Evolutionary conservation across 2,329 filamentous ascomycete species (phyloP).

Genomic region (Claviceps quebecensis): DNA sequence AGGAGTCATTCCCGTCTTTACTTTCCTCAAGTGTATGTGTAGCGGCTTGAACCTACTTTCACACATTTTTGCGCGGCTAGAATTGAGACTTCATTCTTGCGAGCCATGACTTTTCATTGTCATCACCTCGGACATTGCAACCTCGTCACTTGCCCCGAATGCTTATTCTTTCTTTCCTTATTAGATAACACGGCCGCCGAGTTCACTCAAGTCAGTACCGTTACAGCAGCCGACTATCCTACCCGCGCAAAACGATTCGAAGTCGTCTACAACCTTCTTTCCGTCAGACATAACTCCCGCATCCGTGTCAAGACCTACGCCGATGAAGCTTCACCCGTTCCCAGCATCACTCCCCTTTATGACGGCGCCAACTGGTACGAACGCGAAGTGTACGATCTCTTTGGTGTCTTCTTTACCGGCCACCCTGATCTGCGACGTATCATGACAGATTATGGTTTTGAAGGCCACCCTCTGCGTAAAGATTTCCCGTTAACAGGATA

Average conservation of each 20-base stretch:
- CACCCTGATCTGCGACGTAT: slow-evolving; percentile 94
- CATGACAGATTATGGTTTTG: slow-evolving; percentile 99
- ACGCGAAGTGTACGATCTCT: slow-evolving; percentile 93
- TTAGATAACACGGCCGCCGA: slow-evolving; percentile 86
- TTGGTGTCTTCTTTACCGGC: slow-evolving; percentile 89
- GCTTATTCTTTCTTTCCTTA: background rate
- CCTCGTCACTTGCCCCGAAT: background rate
- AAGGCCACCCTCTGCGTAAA: slow-evolving; percentile 92
- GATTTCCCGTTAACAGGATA: slow-evolving; percentile 97
- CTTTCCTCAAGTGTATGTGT: slow-evolving; percentile 67
- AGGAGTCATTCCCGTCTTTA: slow-evolving; percentile 81
- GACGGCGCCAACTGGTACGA: slow-evolving; percentile 99
- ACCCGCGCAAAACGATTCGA: slow-evolving; percentile 94
- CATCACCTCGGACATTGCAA: background rate
- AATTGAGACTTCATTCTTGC: background rate
- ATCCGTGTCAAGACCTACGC: slow-evolving; percentile 98
- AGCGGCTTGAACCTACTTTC: background rate
- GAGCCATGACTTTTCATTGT: background rate
- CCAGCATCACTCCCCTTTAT: slow-evolving; percentile 72
- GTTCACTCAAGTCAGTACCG: slow-evolving; percentile 83
- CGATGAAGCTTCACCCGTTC: slow-evolving; percentile 87
- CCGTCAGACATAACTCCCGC: slow-evolving; percentile 88
- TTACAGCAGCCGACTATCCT: slow-evolving; percentile 92
- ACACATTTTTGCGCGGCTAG: background rate
- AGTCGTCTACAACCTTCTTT: slow-evolving; percentile 93